Evolutionary conservation across 1,284 basidiomycete species (phyloP), one percentile per base, ranked within the genome.

Genomic region (Omphalotus olearius): DNA sequence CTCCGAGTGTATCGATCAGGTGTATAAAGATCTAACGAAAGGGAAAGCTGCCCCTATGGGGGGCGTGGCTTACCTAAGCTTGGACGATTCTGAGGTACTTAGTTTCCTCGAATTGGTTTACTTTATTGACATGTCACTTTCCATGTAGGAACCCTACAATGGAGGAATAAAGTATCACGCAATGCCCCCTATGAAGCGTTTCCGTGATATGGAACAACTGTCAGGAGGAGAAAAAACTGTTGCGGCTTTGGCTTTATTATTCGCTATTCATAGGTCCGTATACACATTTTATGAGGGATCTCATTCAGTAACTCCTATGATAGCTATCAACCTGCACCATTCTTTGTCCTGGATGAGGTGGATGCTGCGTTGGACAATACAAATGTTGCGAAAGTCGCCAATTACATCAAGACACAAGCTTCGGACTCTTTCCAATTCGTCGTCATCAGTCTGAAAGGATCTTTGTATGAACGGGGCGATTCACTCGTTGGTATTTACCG

Each of bases 201-300:
- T 99, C 78, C 82, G 95, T 58, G 97, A 99, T 67, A 99, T 99
- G 91, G 95, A 98, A 56, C 95, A 98, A 66, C 75, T 99, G 4
- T 98, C 94, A 0, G 97, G 96, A 49, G 97, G 97, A 20, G 97
- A 99, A 68, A 98, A 98, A 74, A 98, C 96, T 0, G 96, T 99
- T 57, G 97, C 97, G 3, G 96, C 97, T 5, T 74, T 99, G 16
- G 95, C 96, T 0, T 74, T 99, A 16, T 76, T 99, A 25, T 98
- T 99, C 64, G 93, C 96, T 11, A 97, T 99, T 52, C 96, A 99
- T 68, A 93, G 88, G 90, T 88, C 53, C 36, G 60, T 55, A 47
- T 43, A 26, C n/a, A 13, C 26, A 35, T 35, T 10, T 7, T 33
- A 9, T 33, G 30, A 33, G 30, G 13, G 9, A 13, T 33, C 13